Evolutionary conservation across 257 asterid species (phyloP).

Genomic region (Cynanchum wilfordii): DNA sequence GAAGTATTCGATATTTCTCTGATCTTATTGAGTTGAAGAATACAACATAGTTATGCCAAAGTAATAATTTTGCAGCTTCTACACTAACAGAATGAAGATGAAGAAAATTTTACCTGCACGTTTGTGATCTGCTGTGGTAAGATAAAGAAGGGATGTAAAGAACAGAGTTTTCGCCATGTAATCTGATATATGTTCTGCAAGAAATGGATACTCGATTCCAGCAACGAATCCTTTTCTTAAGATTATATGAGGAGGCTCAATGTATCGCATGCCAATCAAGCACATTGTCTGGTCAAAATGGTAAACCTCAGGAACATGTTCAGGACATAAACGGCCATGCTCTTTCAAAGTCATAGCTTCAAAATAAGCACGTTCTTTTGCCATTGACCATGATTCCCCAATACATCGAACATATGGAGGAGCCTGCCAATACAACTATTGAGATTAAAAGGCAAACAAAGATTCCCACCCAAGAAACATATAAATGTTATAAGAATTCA

Average conservation of each 20-base stretch:
- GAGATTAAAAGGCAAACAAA: slow-evolving; percentile 6
- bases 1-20: not conserved
- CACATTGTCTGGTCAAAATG: slow-evolving; percentile 86
- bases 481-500: not conserved
- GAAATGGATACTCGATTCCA: slow-evolving; percentile 82
- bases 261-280: slow-evolving; percentile 86
- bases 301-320: slow-evolving; percentile 86
- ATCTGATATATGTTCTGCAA: slow-evolving; percentile 75
- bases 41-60: not conserved
- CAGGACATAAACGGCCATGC: slow-evolving; percentile 70
- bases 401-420: slow-evolving; percentile 84
- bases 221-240: slow-evolving; percentile 83
- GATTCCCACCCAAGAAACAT: not conserved
- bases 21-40: not conserved
- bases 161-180: slow-evolving; percentile 87
- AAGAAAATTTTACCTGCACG: slow-evolving; percentile 51
- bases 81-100: not conserved
- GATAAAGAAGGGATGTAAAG: slow-evolving; percentile 82
- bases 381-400: slow-evolving; percentile 99
- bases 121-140: slow-evolving; percentile 81
- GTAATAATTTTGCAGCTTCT: not conserved
- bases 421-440: slow-evolving; percentile 50
- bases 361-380: slow-evolving; percentile 93
- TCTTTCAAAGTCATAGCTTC: slow-evolving; percentile 61
- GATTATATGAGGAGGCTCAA: slow-evolving; percentile 95